These are phyloP conservation scores for Magnusiomyces suaveolens DNA, from an alignment of 1,139 yeast species.

Conservation along the genomic window DNA sequence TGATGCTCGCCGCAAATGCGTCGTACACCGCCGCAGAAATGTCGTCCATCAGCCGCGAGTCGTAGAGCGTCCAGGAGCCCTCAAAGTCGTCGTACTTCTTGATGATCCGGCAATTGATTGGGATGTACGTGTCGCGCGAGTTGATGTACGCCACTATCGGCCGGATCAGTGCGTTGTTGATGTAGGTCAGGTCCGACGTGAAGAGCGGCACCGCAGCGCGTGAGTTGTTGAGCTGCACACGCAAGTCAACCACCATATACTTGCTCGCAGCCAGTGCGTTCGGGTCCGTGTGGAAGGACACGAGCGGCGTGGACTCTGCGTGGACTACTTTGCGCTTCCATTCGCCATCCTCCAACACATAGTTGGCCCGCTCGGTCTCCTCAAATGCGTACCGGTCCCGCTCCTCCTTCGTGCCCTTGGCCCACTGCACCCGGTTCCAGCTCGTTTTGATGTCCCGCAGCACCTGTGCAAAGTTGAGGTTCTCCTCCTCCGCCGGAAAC, in stretches of 20 bases:
- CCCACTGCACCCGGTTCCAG: constrained; percentile 36
- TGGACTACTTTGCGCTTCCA: constrained; percentile 3
- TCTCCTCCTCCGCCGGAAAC: constrained; percentile 55
- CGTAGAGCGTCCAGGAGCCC: constrained; percentile 95
- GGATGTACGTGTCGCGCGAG: constrained; percentile 79
- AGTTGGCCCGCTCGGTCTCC: constrained; percentile 2
- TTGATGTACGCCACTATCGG: constrained; percentile 96
- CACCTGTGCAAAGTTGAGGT: constrained; percentile 32
- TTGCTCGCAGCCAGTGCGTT: constrained; percentile 25
- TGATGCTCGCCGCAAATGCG: constrained; percentile 79
- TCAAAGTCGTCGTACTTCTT: constrained; percentile 74
- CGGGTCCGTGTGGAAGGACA: constrained; percentile 9
- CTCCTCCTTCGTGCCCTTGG: no score
- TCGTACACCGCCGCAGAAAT: constrained; percentile 83
- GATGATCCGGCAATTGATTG: constrained; percentile 74
- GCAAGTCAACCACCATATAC: constrained; percentile 68
- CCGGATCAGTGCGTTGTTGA: constrained; percentile 81
- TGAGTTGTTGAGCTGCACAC: constrained; percentile 70
- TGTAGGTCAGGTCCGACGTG: constrained; percentile 71
- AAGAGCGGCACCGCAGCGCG: constrained; percentile 83
- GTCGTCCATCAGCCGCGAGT: constrained; percentile 84
- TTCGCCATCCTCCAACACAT: neutral
- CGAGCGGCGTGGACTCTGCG: constrained; percentile 5
- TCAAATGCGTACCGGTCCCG: constrained; percentile 3
- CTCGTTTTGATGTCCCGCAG: constrained; percentile 35